phyloP scores from a whole-genome alignment of 1,284 basidiomycete genomes.

The Naganishia sp. region DNA sequence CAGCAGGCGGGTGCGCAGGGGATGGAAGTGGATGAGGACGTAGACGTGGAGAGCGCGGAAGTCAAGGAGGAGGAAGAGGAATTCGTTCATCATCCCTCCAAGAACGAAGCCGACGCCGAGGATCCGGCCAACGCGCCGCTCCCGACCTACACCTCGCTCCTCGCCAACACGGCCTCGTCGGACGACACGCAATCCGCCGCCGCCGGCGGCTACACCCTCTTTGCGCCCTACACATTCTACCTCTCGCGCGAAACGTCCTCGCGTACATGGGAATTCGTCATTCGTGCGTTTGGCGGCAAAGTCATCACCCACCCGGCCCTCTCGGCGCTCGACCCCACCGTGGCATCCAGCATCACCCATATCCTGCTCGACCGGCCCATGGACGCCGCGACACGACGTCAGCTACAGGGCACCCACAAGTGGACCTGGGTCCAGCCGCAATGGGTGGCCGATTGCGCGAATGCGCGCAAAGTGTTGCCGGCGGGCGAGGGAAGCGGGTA shows the following conservation, averaged over 20 bases:
- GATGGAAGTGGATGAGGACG: conserved; percentile 47
- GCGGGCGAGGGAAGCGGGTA: conserved; percentile 69
- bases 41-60: conserved; percentile 47
- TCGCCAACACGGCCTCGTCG: conserved; percentile 54
- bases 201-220: conserved; percentile 60
- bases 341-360: conserved; percentile 73
- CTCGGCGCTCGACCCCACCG: conserved; percentile 62
- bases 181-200: conserved; percentile 29
- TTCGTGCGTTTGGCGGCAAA: conserved; percentile 86
- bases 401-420: conserved; percentile 65
- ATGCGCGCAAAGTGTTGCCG: conserved; percentile 77
- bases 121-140: conserved; percentile 60
- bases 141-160: conserved; percentile 74
- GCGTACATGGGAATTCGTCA: conserved; percentile 90
- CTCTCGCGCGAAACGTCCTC: conserved; percentile 92
- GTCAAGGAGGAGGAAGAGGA: conserved; percentile 58
- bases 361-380: conserved; percentile 90
- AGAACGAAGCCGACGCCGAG: conserved; percentile 57
- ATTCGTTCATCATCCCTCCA: conserved; percentile 61
- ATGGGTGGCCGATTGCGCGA: conserved; percentile 97
- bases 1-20: conserved; percentile 36
- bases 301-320: conserved; percentile 81
- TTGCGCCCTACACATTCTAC: conserved; percentile 88
- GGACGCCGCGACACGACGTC: conserved; percentile 59
- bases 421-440: conserved; percentile 95